Conservation (phyloP, 1,284 basidiomycete species). For the Pseudozyma hubeiensis region DNA sequence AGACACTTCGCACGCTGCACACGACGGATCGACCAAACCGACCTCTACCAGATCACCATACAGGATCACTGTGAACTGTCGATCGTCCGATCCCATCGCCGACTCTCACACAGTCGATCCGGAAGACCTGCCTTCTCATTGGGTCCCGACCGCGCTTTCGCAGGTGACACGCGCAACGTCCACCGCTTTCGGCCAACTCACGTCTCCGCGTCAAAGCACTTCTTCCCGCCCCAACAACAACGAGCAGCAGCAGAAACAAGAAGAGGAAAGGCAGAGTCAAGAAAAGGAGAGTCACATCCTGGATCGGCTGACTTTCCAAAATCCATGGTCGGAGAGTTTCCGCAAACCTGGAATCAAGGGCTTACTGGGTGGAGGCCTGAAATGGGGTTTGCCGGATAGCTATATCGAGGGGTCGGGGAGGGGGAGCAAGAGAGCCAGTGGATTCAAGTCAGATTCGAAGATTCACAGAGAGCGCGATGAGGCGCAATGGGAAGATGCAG, state of each 20-base stretch:
- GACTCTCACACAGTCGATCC: slow-evolving; percentile 22
- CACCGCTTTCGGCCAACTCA: slow-evolving; percentile 20
- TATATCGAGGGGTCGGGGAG: slow-evolving; percentile 46
- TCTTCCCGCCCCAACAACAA: neutral
- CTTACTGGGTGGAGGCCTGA: slow-evolving; percentile 49
- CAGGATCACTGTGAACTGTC: slow-evolving; percentile 21
- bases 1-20: slow-evolving; percentile 1
- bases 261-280: slow-evolving; percentile 5
- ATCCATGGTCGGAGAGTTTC: slow-evolving; percentile 55
- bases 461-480: slow-evolving; percentile 12
- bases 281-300: slow-evolving; percentile 30
- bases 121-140: slow-evolving; percentile 32
- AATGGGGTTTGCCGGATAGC: slow-evolving; percentile 58
- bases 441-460: slow-evolving; percentile 32
- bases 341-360: slow-evolving; percentile 41
- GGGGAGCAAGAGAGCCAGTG: slow-evolving; percentile 9
- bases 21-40: slow-evolving; percentile 1
- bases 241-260: neutral
- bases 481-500: slow-evolving; percentile 19
- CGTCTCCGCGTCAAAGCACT: slow-evolving; percentile 7
- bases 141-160: slow-evolving; percentile 32
- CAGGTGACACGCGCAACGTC: slow-evolving; percentile 35
- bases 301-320: slow-evolving; percentile 42
- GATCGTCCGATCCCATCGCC: slow-evolving; percentile 25
- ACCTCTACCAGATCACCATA: slow-evolving; percentile 7